Evolutionary conservation across 352 stramenopile genomes (phyloP).

Genomic region (Pythium plurisporium): DNA sequence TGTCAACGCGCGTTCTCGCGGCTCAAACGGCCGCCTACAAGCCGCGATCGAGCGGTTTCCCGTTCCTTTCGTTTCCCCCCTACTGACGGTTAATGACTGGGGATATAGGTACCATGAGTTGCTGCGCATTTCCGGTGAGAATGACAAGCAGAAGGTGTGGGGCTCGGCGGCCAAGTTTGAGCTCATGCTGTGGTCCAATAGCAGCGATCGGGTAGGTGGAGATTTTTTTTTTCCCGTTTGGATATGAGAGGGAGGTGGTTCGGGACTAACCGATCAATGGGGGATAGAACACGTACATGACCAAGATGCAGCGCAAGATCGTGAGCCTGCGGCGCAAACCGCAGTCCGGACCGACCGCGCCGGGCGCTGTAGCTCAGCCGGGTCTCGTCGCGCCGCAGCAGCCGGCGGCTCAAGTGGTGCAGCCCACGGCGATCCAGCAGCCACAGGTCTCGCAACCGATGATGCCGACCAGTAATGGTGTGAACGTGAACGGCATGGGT

Average conservation of each 20-base stretch:
- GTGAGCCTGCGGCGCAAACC: conserved; percentile 74
- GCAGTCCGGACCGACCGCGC: conserved; percentile 20
- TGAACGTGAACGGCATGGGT: neutral
- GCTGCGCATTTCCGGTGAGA: conserved; percentile 74
- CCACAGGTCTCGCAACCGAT: neutral
- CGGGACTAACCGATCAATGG: neutral
- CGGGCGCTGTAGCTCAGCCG: neutral
- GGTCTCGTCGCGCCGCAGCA: neutral
- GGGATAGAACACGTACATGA: conserved; percentile 68
- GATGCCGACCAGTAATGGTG: neutral
- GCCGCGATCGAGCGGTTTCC: no score
- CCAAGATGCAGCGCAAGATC: conserved; percentile 84
- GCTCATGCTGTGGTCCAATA: conserved; percentile 83
- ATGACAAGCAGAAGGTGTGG: conserved; percentile 84
- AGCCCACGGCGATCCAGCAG: conserved; percentile 12
- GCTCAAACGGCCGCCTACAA: neutral
- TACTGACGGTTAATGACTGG: neutral
- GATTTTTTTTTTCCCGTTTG: neutral
- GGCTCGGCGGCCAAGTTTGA: conserved; percentile 83
- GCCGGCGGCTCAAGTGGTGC: neutral
- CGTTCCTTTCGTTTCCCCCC: no score
- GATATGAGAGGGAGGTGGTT: neutral
- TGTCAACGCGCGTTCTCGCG: neutral
- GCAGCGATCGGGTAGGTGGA: conserved; percentile 46
- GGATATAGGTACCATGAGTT: conserved; percentile 74